phyloP scores from a whole-genome alignment of 495 filamentous ascomycete species.

The Xylaria scruposa region DNA sequence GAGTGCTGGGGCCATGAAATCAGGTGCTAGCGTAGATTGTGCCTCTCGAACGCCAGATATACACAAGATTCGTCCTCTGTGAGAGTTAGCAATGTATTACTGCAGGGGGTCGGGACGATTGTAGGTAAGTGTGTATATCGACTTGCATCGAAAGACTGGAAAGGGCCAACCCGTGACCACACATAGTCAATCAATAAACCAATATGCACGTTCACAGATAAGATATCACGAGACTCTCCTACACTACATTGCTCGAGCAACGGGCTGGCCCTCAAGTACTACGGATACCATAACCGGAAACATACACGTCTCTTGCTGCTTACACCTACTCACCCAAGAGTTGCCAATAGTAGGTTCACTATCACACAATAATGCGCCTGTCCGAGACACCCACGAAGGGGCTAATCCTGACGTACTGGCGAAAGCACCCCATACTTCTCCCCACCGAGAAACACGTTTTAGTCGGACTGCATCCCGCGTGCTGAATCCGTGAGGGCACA shows the following conservation, averaged over 20 bases:
- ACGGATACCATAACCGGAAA: background rate
- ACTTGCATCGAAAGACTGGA: background rate
- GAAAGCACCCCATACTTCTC: background rate
- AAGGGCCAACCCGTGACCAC: background rate
- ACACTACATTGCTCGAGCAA: background rate
- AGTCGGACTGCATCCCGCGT: background rate
- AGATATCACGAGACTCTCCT: slow-evolving; percentile 7
- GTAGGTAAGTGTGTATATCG: background rate
- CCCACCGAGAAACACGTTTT: slow-evolving; percentile 15
- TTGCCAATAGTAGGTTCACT: background rate
- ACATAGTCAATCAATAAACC: background rate
- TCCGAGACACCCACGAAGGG: slow-evolving; percentile 15
- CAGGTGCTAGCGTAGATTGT: background rate
- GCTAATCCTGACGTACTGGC: slow-evolving; percentile 8
- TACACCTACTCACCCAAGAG: background rate
- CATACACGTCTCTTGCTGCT: background rate
- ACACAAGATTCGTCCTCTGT: background rate
- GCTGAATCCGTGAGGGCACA: background rate
- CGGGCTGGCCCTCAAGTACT: background rate
- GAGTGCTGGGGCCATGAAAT: background rate
- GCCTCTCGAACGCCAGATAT: background rate
- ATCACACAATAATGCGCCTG: slow-evolving; percentile 1
- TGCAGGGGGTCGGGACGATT: background rate
- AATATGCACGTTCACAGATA: slow-evolving; percentile 20
- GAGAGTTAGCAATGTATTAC: background rate